Conservation (phyloP, 1,139 yeast species). For the Pneumocystis jirovecii region DNA sequence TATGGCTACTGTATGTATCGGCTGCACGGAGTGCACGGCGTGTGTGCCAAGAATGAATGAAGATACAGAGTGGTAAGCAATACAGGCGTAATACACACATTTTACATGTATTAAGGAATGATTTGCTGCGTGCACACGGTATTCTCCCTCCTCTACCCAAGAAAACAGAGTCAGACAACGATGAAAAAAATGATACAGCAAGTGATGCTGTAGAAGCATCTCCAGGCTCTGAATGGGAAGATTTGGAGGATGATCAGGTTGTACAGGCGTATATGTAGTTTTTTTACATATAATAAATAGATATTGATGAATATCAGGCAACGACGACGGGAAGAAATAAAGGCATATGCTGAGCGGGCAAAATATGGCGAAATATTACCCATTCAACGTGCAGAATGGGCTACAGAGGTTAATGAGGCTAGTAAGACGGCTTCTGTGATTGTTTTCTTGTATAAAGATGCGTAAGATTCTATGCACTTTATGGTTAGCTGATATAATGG, state of each 20-base stretch:
- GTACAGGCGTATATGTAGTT: slow-evolving; percentile 49
- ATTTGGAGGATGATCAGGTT: slow-evolving; percentile 36
- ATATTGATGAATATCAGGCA: neutral
- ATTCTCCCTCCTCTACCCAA: slow-evolving; percentile 85
- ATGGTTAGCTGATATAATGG: neutral
- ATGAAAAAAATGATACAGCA: slow-evolving; percentile 43
- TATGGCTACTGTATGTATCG: neutral
- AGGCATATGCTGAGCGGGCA: slow-evolving; percentile 42
- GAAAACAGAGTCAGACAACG: slow-evolving; percentile 71
- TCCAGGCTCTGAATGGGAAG: slow-evolving; percentile 47
- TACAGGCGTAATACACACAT: too few relatives aligned
- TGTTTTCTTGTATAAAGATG: slow-evolving; percentile 42
- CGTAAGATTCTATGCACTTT: neutral
- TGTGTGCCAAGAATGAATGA: slow-evolving; percentile 31
- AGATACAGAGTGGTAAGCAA: slow-evolving; percentile 74
- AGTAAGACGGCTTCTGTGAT: slow-evolving; percentile 48
- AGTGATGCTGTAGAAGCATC: slow-evolving; percentile 61
- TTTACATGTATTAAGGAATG: slow-evolving; percentile 32
- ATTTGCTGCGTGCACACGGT: slow-evolving; percentile 75
- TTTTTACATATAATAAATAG: too few relatives aligned
- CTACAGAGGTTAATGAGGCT: slow-evolving; percentile 69
- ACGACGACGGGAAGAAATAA: slow-evolving; percentile 60
- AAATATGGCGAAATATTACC: slow-evolving; percentile 66
- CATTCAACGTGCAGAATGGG: slow-evolving; percentile 75
- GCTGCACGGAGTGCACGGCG: neutral